Base-by-base conservation (phyloP, 129 eudicot genomes). In the Artemisia annua region DNA sequence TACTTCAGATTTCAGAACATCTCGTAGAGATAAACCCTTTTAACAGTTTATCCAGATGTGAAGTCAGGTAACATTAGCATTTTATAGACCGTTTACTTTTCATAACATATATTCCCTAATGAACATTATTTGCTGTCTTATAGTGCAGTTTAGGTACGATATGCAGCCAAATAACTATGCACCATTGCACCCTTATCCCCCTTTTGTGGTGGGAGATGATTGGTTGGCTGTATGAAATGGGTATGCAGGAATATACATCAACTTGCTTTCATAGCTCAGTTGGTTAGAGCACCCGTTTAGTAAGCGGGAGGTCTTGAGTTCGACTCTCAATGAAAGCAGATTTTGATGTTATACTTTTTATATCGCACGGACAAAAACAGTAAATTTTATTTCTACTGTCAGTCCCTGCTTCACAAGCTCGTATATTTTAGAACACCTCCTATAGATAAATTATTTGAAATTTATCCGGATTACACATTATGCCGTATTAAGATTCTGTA, bases 271-370 rank as follows among this genome's bases (percentile, higher is more conserved):
- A 72, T 83, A 83, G 86, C 86, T 83, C 83, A 78, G 83, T 83
- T 83, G 86, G 83, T 83, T 83, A 83, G 86, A 83, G 81, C 83
- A 78, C 83, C 74, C 74, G 81, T 70, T 87, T 90, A 89, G 98
- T 92, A 92, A 92, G 96, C 91, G 89, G 96, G 98, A 92, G 98
- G 98, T 92, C 96, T 92, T 92, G 98, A 92, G 97, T 92, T 92
- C 94, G 46, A 92, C 87, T 92, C 97, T 88, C 91, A 87, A 83
- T 69, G 79, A 82, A 79, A 82, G 75, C 83, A 80, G 5, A 0
- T 48, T 32, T 54, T 32, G 8, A 19, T 26, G 1, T 30, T 20
- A 19, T 1, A n/a, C 14, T 28, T 32, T 35, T 50, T 30, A 30
- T 30, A 16, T 11, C 24, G 3, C 13, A 19, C 43, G 63, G 48